Evolutionary conservation across 2,329 filamentous ascomycete genomes (phyloP).

Genomic region (Aspergillus hortae): DNA sequence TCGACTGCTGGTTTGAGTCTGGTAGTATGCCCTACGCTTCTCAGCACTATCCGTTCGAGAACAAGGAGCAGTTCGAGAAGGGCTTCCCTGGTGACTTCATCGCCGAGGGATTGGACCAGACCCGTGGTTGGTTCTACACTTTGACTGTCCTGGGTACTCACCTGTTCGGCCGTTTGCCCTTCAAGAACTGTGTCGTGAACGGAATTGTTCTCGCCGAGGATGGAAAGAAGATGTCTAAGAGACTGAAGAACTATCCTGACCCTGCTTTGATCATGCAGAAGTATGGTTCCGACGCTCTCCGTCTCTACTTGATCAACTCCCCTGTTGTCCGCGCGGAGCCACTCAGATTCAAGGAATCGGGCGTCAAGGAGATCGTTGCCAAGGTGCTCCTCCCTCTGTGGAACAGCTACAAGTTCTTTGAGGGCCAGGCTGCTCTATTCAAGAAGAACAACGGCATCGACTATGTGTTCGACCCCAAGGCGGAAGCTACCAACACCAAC

Average conservation of each 20-base stretch:
- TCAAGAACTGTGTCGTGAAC: conserved; percentile 95
- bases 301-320: conserved; percentile 95
- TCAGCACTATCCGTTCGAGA: conserved; percentile 89
- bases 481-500: conserved; percentile 74
- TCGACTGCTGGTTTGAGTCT: conserved; percentile 97
- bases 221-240: conserved; percentile 98
- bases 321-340: conserved; percentile 91
- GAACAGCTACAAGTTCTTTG: conserved; percentile 98
- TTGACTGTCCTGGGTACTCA: conserved; percentile 83
- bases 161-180: conserved; percentile 78
- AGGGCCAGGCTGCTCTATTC: conserved; percentile 76
- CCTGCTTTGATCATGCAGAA: conserved; percentile 76
- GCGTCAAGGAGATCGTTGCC: conserved; percentile 91
- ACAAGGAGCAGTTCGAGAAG: conserved; percentile 73
- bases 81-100: conserved; percentile 92
- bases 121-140: conserved; percentile 96
- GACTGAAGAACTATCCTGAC: conserved; percentile 93
- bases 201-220: conserved; percentile 91
- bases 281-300: conserved; percentile 87
- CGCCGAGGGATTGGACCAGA: conserved; percentile 89
- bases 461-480: conserved; percentile 72
- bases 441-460: conserved; percentile 80
- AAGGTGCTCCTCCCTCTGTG: conserved; percentile 87
- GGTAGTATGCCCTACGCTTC: conserved; percentile 93
- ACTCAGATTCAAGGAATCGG: conserved; percentile 82